These are phyloP conservation scores for Metarhizium robertsii DNA, from an alignment of 2,329 filamentous ascomycete species.

Conservation along the genomic window DNA sequence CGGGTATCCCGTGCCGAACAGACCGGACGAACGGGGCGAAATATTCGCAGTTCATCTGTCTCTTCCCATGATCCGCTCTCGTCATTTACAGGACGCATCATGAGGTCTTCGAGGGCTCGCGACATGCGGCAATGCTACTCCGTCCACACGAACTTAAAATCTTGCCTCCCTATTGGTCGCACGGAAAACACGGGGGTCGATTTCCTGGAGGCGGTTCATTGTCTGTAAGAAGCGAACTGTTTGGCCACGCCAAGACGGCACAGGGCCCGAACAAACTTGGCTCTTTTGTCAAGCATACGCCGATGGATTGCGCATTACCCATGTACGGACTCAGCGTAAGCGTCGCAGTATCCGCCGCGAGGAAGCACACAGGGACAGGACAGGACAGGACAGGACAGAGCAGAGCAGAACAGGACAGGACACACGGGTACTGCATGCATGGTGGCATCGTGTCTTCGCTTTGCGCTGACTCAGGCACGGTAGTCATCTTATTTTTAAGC, in stretches of 20 bases:
- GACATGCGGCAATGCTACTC: not conserved
- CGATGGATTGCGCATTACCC: not conserved
- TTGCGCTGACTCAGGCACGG: not conserved
- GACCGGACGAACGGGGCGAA: not conserved
- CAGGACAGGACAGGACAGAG: too few species aligned
- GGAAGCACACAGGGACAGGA: too few species aligned
- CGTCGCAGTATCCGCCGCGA: not conserved
- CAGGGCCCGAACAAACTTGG: not conserved
- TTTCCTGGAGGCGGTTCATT: not conserved
- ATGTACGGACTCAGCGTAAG: not conserved
- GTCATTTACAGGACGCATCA: not conserved
- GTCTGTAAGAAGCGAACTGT: not conserved
- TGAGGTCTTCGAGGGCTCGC: not conserved
- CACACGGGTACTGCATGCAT: not conserved
- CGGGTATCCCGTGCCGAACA: not conserved
- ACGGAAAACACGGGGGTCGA: not conserved
- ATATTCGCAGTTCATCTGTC: not conserved
- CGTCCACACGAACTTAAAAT: not conserved
- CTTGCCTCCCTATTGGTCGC: not conserved
- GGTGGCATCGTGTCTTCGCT: not conserved
- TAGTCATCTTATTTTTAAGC: not conserved
- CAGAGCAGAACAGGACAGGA: not conserved
- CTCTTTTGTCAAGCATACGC: not conserved
- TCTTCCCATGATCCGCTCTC: not conserved
- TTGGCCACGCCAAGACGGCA: not conserved